Conservation (phyloP, 176 grass and related monocot genomes). For the Alloteropsis semialata region DNA sequence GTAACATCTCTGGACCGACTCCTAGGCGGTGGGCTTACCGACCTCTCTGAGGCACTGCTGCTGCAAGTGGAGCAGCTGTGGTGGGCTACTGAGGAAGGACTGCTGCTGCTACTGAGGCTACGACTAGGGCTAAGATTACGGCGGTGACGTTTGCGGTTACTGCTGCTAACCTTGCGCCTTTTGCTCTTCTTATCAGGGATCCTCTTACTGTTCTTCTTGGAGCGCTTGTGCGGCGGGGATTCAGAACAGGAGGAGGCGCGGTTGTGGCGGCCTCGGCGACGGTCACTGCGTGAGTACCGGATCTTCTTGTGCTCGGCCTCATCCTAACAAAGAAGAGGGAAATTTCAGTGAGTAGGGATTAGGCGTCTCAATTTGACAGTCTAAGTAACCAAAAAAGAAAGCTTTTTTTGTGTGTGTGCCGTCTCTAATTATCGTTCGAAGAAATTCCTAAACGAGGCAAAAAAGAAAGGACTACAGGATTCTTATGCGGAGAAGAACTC, state of each 20-base stretch:
- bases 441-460: neutral
- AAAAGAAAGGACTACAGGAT: neutral
- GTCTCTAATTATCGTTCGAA: neutral
- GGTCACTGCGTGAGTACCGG: conserved; percentile 40
- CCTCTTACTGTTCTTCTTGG: conserved; percentile 45
- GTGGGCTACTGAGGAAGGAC: conserved; percentile 27
- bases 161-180: conserved; percentile 23
- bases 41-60: conserved; percentile 33
- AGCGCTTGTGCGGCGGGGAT: conserved; percentile 31
- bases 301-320: conserved; percentile 47
- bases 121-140: conserved; percentile 36
- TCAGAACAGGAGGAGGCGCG: conserved; percentile 1
- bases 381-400: no score
- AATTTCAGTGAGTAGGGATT: conserved; percentile 11
- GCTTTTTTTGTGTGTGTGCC: neutral
- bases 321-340: neutral
- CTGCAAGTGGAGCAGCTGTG: conserved; percentile 33
- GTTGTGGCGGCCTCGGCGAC: conserved; percentile 1
- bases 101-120: conserved; percentile 33
- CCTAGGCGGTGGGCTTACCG: conserved; percentile 42
- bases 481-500: neutral
- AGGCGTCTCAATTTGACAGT: neutral
- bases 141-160: neutral
- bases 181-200: conserved; percentile 38
- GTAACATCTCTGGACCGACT: conserved; percentile 32